Conservation (phyloP, 2,329 filamentous ascomycete species). For the Rhynchosporium agropyri region DNA sequence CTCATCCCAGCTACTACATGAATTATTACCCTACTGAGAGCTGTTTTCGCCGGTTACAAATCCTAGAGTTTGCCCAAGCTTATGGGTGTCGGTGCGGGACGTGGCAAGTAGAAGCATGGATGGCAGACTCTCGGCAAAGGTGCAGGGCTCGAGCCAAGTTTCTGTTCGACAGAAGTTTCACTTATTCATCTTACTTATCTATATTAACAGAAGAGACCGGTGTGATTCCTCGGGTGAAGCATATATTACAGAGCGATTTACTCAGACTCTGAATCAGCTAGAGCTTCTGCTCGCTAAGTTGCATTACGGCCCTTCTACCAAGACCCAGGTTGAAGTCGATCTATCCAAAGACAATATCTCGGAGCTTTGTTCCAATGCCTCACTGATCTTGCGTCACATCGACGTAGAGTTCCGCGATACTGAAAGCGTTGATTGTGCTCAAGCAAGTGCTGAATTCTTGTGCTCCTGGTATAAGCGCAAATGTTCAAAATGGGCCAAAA, state of each 20-base stretch:
- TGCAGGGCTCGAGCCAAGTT: conserved; percentile 15
- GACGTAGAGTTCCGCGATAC: conserved; percentile 6
- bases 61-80: conserved; percentile 18
- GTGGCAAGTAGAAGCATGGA: conserved; percentile 12
- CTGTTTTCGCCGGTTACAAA: conserved; percentile 14
- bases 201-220: conserved; percentile 7
- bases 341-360: conserved; percentile 15
- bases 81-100: conserved; percentile 11
- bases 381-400: conserved; percentile 8
- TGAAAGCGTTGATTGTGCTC: conserved; percentile 6
- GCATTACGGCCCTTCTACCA: conserved; percentile 14
- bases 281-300: conserved; percentile 5
- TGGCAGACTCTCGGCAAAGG: conserved; percentile 10
- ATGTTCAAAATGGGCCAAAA: conserved; percentile 5
- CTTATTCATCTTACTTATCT: not conserved
- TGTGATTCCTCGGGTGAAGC: conserved; percentile 8
- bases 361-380: conserved; percentile 16
- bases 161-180: conserved; percentile 15
- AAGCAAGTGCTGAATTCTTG: conserved; percentile 14
- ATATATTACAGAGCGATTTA: conserved; percentile 14
- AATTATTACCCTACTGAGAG: conserved; percentile 13
- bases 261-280: conserved; percentile 7
- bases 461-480: conserved; percentile 11
- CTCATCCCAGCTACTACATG: conserved; percentile 17
- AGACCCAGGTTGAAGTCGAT: conserved; percentile 11